Conservation (phyloP, 2,329 filamentous ascomycete species). For the Trichoderma semiorbis region DNA sequence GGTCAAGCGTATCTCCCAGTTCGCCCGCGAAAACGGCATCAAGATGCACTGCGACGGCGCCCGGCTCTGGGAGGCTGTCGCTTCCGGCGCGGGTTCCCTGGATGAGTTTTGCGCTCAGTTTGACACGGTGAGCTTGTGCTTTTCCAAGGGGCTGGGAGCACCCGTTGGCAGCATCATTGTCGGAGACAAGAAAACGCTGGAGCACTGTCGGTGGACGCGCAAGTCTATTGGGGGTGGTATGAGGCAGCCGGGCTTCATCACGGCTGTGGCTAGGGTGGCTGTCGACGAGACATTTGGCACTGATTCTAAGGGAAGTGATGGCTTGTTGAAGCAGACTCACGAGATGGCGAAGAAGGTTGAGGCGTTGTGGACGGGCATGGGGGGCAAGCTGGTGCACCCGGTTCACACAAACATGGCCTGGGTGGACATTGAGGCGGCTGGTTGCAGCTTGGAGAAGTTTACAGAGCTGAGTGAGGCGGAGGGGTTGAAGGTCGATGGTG, state of each 20-base stretch:
- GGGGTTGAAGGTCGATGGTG: constrained; percentile 41
- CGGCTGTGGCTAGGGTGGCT: constrained; percentile 67
- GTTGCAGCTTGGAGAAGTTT: constrained; percentile 40
- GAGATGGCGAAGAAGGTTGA: constrained; percentile 61
- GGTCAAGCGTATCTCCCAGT: constrained; percentile 64
- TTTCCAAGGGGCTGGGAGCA: constrained; percentile 79
- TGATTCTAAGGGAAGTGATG: constrained; percentile 41
- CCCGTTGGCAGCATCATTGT: constrained; percentile 76
- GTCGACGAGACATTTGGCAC: constrained; percentile 49
- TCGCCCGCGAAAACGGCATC: constrained; percentile 62
- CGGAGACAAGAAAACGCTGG: constrained; percentile 39
- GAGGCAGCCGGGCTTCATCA: constrained; percentile 68
- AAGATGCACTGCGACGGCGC: constrained; percentile 77
- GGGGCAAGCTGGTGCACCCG: constrained; percentile 64
- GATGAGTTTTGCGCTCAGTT: constrained; percentile 65
- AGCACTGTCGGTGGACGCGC: constrained; percentile 45
- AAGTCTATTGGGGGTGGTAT: constrained; percentile 75
- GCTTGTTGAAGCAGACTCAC: constrained; percentile 59
- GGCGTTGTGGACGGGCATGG: constrained; percentile 65
- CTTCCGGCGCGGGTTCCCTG: constrained; percentile 63
- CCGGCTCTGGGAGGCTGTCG: constrained; percentile 77
- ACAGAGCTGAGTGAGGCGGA: constrained; percentile 38
- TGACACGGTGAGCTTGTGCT: constrained; percentile 73
- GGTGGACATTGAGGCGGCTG: constrained; percentile 66
- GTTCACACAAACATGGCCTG: constrained; percentile 93